Evolutionary conservation across 2,329 filamentous ascomycete genomes (phyloP), one percentile per base, ranked within the genome.

Genomic region (Paramyrothecium roridum): DNA sequence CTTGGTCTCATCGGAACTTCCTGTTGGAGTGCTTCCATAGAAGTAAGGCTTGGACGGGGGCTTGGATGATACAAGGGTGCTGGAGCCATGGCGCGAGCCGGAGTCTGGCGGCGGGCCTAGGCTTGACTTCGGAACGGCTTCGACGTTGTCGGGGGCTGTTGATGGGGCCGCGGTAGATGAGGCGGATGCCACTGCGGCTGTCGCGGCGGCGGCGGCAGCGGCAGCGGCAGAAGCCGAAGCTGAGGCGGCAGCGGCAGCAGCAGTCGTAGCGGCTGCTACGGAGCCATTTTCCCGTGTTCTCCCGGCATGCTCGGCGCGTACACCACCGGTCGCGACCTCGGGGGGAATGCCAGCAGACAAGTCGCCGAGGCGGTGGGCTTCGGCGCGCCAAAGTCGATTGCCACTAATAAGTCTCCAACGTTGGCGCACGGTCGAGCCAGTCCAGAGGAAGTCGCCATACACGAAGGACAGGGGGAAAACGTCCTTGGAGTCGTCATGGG

Each of bases 401-500:
- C 70, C 76, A 56, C 74, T 78, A 56, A 77, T 65, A 6, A 75
- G 60, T 54, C 73, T 67, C 74, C 67, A 77, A 50, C 66, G 68
- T 57, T 70, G 73, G 2, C 61, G 65, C 26, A 70, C 67, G n/a
- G 69, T 76, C 8, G 65, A 73, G 8, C 63, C 73, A 7, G 68
- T 76, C 74, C 66, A 74, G 8, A 74, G 62, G 52, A 73, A 56
- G 49, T 67, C 63, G 8, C 59, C 58, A 54, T 65, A 73, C 4
- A 74, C 50, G 48, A 75, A 70, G 8, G 73, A 74, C 0, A 75
- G 67, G 0, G 76, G 76, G 46, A 74, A 78, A 3, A 78, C 68
- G 53, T 79, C 76, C 56, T 70, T 70, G 2, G 74, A 75, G 52
- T 76, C 73, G 49, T 78, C 74, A 54, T 75, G 74, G 6, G 65